These are phyloP conservation scores for Calocera cornea DNA, from an alignment of 768 basidiomycete species.

Conservation along the genomic window DNA sequence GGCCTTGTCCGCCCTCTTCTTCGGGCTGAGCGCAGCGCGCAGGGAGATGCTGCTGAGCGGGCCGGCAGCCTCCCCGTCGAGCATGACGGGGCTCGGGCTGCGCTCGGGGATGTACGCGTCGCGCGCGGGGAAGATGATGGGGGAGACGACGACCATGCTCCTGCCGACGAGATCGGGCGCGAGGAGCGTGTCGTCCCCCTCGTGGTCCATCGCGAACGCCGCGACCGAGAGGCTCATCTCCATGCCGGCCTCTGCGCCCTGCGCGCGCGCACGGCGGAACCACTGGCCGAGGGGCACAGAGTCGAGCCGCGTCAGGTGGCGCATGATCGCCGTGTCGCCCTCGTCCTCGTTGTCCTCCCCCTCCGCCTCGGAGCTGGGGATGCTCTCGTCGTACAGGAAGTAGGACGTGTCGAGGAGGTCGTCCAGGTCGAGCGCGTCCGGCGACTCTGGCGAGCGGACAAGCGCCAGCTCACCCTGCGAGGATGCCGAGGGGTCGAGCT, in stretches of 20 bases:
- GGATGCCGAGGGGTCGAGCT: neutral
- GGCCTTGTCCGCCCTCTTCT: neutral
- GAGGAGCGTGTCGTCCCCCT: neutral
- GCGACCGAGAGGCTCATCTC: neutral
- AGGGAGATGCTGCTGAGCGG: neutral
- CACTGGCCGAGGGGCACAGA: neutral
- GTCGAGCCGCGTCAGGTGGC: slow-evolving; percentile 1
- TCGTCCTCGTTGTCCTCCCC: neutral
- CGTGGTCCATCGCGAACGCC: neutral
- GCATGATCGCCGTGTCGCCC: neutral
- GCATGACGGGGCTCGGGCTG: neutral
- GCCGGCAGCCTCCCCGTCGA: neutral
- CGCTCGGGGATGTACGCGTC: neutral
- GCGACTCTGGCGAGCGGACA: neutral
- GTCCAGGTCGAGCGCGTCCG: neutral
- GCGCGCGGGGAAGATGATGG: neutral
- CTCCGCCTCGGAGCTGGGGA: neutral
- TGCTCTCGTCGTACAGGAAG: slow-evolving; percentile 4
- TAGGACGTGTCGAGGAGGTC: slow-evolving; percentile 1
- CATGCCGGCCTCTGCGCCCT: neutral
- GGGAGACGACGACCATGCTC: slow-evolving; percentile 1
- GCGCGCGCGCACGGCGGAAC: slow-evolving; percentile 1
- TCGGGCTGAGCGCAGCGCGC: neutral
- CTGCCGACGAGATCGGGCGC: neutral
- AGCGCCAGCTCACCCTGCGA: neutral